Evolutionary conservation across 73 alveolate species (phyloP).

Genomic region (Stentor coeruleus): DNA sequence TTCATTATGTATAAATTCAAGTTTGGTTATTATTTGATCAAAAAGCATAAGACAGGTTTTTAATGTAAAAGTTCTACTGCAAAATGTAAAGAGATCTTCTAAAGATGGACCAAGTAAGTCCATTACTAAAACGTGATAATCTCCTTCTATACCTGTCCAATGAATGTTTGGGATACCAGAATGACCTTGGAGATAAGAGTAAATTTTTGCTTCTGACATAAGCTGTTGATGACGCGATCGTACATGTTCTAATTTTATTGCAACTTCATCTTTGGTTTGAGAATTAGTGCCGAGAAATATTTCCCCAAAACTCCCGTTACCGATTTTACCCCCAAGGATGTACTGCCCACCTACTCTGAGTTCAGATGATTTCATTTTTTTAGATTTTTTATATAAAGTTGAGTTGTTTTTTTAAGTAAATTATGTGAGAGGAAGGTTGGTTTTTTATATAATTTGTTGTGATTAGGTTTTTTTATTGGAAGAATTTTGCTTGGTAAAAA

Average conservation of each 20-base stretch:
- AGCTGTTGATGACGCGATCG: constrained; percentile 29
- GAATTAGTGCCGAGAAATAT: constrained; percentile 52
- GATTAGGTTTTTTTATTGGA: too few relatives aligned
- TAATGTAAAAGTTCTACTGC: constrained; percentile 49
- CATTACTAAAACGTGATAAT: constrained; percentile 71
- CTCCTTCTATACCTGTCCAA: constrained; percentile 78
- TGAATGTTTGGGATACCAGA: constrained; percentile 68
- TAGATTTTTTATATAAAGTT: too few relatives aligned
- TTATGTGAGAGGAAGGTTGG: too few relatives aligned
- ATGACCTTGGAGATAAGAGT: constrained; percentile 44
- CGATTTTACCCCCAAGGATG: constrained; percentile 34
- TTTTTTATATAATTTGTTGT: too few relatives aligned
- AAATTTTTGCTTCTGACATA: constrained; percentile 36
- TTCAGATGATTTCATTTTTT: too few relatives aligned
- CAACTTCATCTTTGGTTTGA: constrained; percentile 39
- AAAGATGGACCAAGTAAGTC: constrained; percentile 76
- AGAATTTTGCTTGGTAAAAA: too few relatives aligned
- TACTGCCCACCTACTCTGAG: constrained; percentile 19
- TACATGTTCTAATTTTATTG: constrained; percentile 42
- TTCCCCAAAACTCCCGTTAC: constrained; percentile 60
- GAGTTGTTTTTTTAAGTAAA: too few relatives aligned
- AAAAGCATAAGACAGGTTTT: constrained; percentile 68
- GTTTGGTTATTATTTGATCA: constrained; percentile 57
- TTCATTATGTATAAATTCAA: constrained; percentile 61
- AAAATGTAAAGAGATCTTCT: constrained; percentile 52